These are phyloP conservation scores for Anthracocystis panici-leucophaei DNA, from an alignment of 1,284 basidiomycete species.

Conservation along the genomic window DNA sequence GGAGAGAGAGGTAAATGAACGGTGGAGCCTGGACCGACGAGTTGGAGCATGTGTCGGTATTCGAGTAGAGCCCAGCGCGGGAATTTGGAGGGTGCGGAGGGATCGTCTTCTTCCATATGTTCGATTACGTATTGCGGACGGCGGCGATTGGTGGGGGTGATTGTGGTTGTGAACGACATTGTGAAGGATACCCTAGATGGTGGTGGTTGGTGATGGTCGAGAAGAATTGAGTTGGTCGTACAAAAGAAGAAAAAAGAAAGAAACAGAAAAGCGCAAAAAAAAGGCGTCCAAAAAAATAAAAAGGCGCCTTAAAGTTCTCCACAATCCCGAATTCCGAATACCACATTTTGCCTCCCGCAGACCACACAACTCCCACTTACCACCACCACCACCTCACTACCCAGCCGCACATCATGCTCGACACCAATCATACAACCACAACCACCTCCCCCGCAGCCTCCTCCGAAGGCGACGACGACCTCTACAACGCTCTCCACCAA, in stretches of 20 bases:
- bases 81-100: slow-evolving; percentile 59
- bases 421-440: not conserved
- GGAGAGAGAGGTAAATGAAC: slow-evolving; percentile 89
- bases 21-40: slow-evolving; percentile 77
- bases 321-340: slow-evolving; percentile 38
- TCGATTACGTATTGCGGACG: slow-evolving; percentile 68
- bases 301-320: slow-evolving; percentile 10
- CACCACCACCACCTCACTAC: not conserved
- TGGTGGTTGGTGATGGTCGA: slow-evolving; percentile 1
- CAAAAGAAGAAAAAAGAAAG: not conserved
- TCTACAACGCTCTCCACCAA: slow-evolving; percentile 54
- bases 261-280: not conserved
- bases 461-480: slow-evolving; percentile 30
- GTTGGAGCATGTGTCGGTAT: slow-evolving; percentile 82
- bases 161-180: slow-evolving; percentile 1
- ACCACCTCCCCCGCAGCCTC: not conserved
- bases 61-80: slow-evolving; percentile 68
- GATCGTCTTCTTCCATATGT: slow-evolving; percentile 69
- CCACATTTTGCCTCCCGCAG: not conserved
- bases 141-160: too few relatives aligned
- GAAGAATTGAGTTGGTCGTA: not conserved
- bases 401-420: not conserved
- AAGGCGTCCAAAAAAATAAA: slow-evolving; percentile 8
- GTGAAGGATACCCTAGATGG: not conserved
- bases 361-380: too few relatives aligned